phyloP scores from a whole-genome alignment of 225 moss, liverwort and hornwort genomes.

The Rhytidiadelphus loreus region DNA sequence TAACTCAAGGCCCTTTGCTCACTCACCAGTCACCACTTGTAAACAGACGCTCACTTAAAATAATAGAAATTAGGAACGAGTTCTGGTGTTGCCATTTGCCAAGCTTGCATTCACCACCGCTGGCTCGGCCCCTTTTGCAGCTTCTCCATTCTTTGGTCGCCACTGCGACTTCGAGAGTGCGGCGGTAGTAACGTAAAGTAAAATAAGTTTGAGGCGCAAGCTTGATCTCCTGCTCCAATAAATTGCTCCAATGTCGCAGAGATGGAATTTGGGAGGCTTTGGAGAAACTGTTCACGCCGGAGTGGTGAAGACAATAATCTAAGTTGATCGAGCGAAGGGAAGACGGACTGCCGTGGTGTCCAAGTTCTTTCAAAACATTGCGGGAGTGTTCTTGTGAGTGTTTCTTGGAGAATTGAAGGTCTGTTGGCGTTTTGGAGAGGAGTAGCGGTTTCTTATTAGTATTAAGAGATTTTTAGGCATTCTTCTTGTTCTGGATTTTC shows the following conservation, averaged over 20 bases:
- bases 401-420: background rate
- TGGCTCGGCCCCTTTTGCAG: background rate
- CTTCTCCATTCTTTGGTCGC: background rate
- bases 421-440: background rate
- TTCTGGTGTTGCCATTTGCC: constrained; percentile 2
- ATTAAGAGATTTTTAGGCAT: background rate
- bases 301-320: background rate
- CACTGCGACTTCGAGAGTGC: background rate
- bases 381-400: background rate
- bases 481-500: background rate
- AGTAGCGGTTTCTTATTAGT: background rate
- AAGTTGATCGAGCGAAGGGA: background rate
- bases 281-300: background rate
- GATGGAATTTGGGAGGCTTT: background rate
- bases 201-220: background rate
- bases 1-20: background rate
- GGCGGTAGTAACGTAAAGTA: background rate
- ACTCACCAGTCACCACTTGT: background rate
- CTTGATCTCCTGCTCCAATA: background rate
- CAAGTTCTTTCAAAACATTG: background rate
- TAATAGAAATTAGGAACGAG: background rate
- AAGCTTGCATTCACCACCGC: background rate
- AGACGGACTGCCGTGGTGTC: background rate
- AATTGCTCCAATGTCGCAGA: background rate
- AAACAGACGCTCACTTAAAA: background rate